These are phyloP conservation scores for Leptomonas pyrrhocoris DNA, from an alignment of 208 protist species.

Conservation along the genomic window DNA sequence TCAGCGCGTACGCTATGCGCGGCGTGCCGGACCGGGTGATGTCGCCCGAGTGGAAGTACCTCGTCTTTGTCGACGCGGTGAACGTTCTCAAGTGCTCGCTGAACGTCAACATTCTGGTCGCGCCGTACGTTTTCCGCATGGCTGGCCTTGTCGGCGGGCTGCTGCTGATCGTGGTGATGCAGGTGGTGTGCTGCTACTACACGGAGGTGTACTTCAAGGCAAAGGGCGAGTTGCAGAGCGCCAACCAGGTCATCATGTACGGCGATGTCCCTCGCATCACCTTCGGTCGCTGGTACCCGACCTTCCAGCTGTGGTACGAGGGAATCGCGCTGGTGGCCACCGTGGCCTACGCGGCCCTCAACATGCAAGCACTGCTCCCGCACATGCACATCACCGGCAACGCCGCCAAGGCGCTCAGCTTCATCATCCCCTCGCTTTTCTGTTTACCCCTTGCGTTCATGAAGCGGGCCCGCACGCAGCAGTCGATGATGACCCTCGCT, in stretches of 20 bases:
- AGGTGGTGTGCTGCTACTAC: slow-evolving; percentile 38
- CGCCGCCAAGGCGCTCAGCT: slow-evolving; percentile 33
- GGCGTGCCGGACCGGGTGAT: slow-evolving; percentile 38
- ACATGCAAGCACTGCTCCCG: slow-evolving; percentile 37
- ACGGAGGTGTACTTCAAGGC: slow-evolving; percentile 40
- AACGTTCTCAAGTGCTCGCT: slow-evolving; percentile 39
- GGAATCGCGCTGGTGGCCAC: slow-evolving; percentile 41
- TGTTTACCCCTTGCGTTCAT: slow-evolving; percentile 49
- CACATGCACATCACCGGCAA: slow-evolving; percentile 33
- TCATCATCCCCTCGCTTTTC: slow-evolving; percentile 44
- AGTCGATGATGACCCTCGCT: slow-evolving; percentile 33
- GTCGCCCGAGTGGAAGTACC: slow-evolving; percentile 41
- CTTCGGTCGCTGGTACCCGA: slow-evolving; percentile 36
- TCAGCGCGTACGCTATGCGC: slow-evolving; percentile 32
- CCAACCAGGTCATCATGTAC: slow-evolving; percentile 47
- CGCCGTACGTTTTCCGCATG: slow-evolving; percentile 48
- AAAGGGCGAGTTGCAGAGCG: slow-evolving; percentile 45
- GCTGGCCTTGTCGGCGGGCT: slow-evolving; percentile 39
- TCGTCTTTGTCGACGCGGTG: slow-evolving; percentile 44
- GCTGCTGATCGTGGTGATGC: slow-evolving; percentile 28
- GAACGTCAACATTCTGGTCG: slow-evolving; percentile 46
- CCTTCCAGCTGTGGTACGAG: slow-evolving; percentile 34
- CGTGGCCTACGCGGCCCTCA: slow-evolving; percentile 41
- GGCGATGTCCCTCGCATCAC: slow-evolving; percentile 48
- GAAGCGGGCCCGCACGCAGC: slow-evolving; percentile 45